A percentile compares a stretch with the other conserved stretches of the same genome.
Evolutionary conservation across 176 grass and related monocot genomes (phyloP).

Genomic region (Zizania latifolia): DNA sequence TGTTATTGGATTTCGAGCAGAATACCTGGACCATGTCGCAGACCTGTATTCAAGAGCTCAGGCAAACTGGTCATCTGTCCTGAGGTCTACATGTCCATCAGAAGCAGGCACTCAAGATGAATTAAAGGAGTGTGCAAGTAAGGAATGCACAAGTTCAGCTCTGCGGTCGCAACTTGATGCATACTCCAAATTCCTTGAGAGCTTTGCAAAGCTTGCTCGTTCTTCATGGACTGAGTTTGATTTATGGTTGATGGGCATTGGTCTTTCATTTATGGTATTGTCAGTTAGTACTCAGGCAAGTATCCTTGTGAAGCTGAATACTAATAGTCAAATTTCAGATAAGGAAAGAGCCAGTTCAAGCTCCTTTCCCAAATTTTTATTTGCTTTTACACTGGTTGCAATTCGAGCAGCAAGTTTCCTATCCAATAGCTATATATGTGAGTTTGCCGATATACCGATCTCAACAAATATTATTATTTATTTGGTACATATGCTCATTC

Average conservation of each 20-base stretch:
- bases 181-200: constrained; percentile 73
- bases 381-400: constrained; percentile 55
- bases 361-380: constrained; percentile 28
- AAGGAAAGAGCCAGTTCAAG: constrained; percentile 19
- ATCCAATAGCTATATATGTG: constrained; percentile 99
- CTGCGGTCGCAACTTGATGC: constrained; percentile 60
- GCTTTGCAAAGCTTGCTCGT: constrained; percentile 87
- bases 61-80: constrained; percentile 44
- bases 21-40: constrained; percentile 49
- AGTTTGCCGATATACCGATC: constrained; percentile 50
- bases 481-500: constrained; percentile 21
- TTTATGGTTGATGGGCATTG: constrained; percentile 62
- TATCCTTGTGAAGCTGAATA: constrained; percentile 32
- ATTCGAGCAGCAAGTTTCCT: constrained; percentile 89
- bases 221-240: constrained; percentile 98
- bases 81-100: constrained; percentile 32
- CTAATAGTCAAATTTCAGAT: constrained; percentile 22
- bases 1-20: constrained; percentile 80
- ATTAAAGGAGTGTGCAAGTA: background rate
- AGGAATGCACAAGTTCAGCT: constrained; percentile 18
- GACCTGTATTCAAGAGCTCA: constrained; percentile 71
- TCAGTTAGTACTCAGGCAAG: constrained; percentile 60
- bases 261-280: constrained; percentile 67
- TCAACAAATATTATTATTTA: background rate
- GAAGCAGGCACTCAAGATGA: constrained; percentile 29